Percentiles rank a stretch among this genome's conserved stretches.
Conservation (phyloP, 345 rosid species). For the Carallia brachiata region DNA sequence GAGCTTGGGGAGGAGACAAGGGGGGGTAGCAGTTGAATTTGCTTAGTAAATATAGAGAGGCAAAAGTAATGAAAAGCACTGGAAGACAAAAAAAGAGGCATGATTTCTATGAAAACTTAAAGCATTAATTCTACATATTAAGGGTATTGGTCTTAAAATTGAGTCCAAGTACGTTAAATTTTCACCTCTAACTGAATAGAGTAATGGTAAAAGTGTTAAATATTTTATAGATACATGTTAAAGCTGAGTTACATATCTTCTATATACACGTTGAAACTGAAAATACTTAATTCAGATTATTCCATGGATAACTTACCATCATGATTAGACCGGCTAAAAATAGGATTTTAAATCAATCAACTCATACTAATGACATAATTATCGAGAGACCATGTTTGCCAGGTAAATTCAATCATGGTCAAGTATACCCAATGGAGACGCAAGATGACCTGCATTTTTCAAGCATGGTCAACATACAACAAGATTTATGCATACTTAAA, state of each 20-base stretch:
- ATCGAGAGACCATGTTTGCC: constrained; percentile 8
- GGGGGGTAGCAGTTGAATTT: no score
- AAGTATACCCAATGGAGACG: constrained; percentile 10
- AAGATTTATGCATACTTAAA: background rate
- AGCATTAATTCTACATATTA: no score
- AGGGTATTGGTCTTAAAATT: no score
- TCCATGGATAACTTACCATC: constrained; percentile 15
- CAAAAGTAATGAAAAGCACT: no score
- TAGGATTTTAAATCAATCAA: constrained; percentile 9
- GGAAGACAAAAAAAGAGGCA: no score
- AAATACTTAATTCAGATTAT: constrained; percentile 10
- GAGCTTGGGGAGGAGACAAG: no score
- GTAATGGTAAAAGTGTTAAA: no score
- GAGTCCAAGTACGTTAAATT: no score
- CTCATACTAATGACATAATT: constrained; percentile 10
- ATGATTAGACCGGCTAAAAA: constrained; percentile 13
- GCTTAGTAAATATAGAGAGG: no score
- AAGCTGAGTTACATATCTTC: background rate
- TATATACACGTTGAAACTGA: background rate
- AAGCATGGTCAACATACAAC: constrained; percentile 11
- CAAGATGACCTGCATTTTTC: constrained; percentile 17
- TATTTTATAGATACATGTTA: no score
- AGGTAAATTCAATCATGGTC: constrained; percentile 11
- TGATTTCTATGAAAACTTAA: no score
- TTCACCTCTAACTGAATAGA: no score